Evolutionary conservation across 495 filamentous ascomycete species (phyloP), one percentile per base, ranked within the genome.

Genomic region (Aspergillus asperescens): DNA sequence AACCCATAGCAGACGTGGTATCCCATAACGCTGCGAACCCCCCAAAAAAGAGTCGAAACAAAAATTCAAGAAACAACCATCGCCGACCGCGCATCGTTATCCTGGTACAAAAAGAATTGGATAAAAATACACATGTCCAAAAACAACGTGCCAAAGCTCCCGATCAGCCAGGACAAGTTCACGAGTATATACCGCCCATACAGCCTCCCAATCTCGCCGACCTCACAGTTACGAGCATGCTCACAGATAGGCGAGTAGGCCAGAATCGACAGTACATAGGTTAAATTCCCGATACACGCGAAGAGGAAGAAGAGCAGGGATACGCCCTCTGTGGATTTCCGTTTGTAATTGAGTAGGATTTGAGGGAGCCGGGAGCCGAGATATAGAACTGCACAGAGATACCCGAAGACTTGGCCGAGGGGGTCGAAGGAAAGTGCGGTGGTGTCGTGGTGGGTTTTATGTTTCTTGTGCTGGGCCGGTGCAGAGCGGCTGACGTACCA

Each of bases 221-320:
- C 63, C 20, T 54, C 54, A 64, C 85, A 86, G 9, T 67, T 55
- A 10, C 64, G 32, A 3, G 19, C 31, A 62, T 56, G 13, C 59
- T 60, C 23, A 32, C 29, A 4, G 55, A 66, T 47, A 5, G 50
- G 50, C 28, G 50, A 53, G 39, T 49, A 57, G 7, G 89, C 90
- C 39, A 97, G 71, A 34, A 98, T 97, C n/a, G 81, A 87, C 15
- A 95, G 63, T 5, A 96, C 90, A 61, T 94, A 98, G 0, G 92
- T 95, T 48, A 92, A 58, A 61, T 98, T 98, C 3, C 93, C 93
- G 18, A 96, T 78, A 64, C 90, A 96, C 7, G 92, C 93, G 63
- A 98, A 98, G 15, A 97, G 72, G 72, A 98, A 98, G 73, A 98
- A 98, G 0, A 98, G 74, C 59, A 95, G 76, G 16, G 86, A 90